Base-by-base conservation (phyloP, 1,139 yeast species). In the Candida frijolesensis region DNA sequence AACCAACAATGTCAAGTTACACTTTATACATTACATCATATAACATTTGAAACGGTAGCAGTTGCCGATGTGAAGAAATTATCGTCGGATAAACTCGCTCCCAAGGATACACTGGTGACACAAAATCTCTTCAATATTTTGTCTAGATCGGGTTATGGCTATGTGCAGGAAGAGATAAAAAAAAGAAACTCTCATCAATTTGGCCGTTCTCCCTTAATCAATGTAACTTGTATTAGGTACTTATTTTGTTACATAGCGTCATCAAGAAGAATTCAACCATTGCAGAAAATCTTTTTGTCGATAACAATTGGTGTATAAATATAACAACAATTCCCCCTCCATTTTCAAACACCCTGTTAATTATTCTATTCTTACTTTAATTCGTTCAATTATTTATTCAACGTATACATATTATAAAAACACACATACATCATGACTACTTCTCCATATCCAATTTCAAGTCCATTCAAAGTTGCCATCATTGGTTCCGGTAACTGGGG, bases 401-500 rank as follows among this genome's bases (percentile, higher is more conserved):
- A 16, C n/a, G 8, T 15, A 16, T n/a, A 18, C 15, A 43, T 16
- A 29, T 11, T 30, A 27, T 4, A 14, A 30, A 19, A 32, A 18
- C 4, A 15, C 12, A 38, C 47, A 38, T 41, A 39, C 30, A 49
- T 27, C 48, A 72, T 72, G 75, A 71, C 76, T 54, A 64, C 72
- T 51, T 57, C 68, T 47, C 73, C 77, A 49, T 70, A 69, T 54
- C 60, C 62, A 50, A 65, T 74, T 49, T 67, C 58, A 29, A 61
- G 64, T 42, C 84, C 84, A 15, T 80, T 76, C 68, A 82, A 71
- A 60, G 70, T 83, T 49, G 79, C 87, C 56, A 82, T 86, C 54
- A 79, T 87, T 54, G 94, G 94, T 38, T 85, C 91, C 11, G 94
- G 94, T 62, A 87, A 87, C 67, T 87, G 94, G 97, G 98, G 98